A percentile compares a stretch with the other conserved stretches of the same genome.
These are phyloP conservation scores for Gryganskiella cystojenkinii DNA, from an alignment of 192 early-diverging fungal species.

Conservation along the genomic window DNA sequence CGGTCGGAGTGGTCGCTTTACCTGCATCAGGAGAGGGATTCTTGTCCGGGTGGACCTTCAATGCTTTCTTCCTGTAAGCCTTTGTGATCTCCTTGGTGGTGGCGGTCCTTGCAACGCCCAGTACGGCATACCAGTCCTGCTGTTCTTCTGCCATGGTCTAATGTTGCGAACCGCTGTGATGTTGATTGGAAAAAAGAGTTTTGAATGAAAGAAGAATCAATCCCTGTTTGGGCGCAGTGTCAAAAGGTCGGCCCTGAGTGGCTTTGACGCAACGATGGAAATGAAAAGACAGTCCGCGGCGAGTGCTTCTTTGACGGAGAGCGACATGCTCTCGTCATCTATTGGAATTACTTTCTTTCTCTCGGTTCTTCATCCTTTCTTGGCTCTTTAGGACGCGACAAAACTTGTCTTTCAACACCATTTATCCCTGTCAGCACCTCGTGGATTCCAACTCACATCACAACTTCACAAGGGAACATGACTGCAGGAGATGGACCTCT, in stretches of 20 bases:
- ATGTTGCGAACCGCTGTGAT: not conserved
- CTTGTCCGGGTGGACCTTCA: constrained; percentile 92
- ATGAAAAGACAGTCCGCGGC: constrained; percentile 8
- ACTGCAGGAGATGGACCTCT: constrained; percentile 8
- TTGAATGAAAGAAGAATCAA: constrained; percentile 1
- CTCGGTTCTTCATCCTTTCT: no score
- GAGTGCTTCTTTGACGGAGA: no score
- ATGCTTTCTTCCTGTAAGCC: constrained; percentile 69
- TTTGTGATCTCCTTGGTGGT: constrained; percentile 58
- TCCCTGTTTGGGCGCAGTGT: not conserved
- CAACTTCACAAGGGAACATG: not conserved
- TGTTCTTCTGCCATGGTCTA: constrained; percentile 51
- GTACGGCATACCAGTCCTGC: constrained; percentile 59
- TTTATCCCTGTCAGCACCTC: no score
- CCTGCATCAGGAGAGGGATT: constrained; percentile 74
- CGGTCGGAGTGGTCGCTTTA: constrained; percentile 1
- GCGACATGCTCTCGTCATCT: no score
- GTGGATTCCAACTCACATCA: no score
- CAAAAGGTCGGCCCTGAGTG: not conserved
- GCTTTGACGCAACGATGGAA: not conserved
- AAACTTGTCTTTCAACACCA: no score
- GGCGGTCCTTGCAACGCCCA: constrained; percentile 56
- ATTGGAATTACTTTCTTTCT: no score
- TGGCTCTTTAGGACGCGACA: no score
- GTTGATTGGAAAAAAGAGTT: not conserved